Base-by-base conservation (phyloP, 176 grass and related monocot species). In the Triticum timopheevii region DNA sequence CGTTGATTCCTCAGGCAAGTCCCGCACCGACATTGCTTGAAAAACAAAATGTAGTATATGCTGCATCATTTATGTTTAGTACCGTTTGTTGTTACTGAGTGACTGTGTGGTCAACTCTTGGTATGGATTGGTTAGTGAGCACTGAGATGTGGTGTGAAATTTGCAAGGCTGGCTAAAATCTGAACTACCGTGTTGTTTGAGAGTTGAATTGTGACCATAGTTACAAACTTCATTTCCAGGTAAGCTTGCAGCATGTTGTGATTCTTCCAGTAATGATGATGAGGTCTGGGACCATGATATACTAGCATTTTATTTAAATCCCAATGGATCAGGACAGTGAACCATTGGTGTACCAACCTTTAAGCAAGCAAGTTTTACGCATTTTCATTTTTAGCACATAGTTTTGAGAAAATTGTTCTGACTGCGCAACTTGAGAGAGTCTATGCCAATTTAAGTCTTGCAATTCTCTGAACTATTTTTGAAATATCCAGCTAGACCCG, bases 1-100 rank as follows among this genome's bases (percentile, higher is more conserved):
- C 9, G 27, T 83, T 87, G 86, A 91, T 24, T 82, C 88, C 27
- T 35, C 93, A 85, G 88, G 93, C 76, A 89, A 80, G 88, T 87
- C 13, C 67, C 52, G 11, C 33, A 34, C 82, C 40, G 28, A 39
- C 11, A 5, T 28, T 31, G 8, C 54, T 31, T 24, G 2, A 42
- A 68, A 90, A 12, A 45, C 34, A 35, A 35, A 35, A 35, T 35
- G 34, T 35, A 35, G 34, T 38, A 24, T 50, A 63, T 69, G 67
- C 3, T 19, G 66, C 19, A 36, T 36, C 17, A 1, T 35, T 8
- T 70, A 36, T 7, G 36, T 42, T 22, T 63, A 75, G 10, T 44
- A 42, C 40, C 0, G 0, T 7, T 35, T 35, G 34, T 35, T 35
- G 34, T 35, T 10, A 9, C 35, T 23, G 0, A 20, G 65, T 50